These are phyloP conservation scores for Penicillium paradoxum DNA, from an alignment of 495 filamentous ascomycete species.

Conservation along the genomic window DNA sequence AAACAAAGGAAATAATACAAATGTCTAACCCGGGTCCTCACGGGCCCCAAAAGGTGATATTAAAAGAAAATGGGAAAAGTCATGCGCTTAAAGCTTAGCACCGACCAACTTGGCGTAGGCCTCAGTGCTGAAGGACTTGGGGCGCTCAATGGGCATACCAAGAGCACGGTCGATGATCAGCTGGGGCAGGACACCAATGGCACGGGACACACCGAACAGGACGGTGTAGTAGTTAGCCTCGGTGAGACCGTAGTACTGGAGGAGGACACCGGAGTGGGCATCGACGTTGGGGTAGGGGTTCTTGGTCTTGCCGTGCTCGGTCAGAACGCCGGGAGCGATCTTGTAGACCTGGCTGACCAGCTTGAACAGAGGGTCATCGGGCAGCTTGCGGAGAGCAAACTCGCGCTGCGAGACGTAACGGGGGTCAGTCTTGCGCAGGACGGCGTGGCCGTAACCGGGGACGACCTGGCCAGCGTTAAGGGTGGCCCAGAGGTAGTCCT, in stretches of 20 bases:
- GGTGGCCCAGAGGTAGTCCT: constrained; percentile 95
- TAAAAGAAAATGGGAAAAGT: constrained; percentile 9
- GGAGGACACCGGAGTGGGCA: constrained; percentile 92
- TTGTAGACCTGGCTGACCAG: constrained; percentile 99
- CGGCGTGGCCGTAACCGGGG: constrained; percentile 96
- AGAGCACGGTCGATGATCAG: constrained; percentile 99
- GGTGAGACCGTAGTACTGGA: constrained; percentile 98
- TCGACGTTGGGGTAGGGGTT: constrained; percentile 77
- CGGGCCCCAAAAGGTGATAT: constrained; percentile 6
- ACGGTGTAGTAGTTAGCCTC: constrained; percentile 99
- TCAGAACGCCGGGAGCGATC: constrained; percentile 95
- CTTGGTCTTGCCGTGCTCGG: constrained; percentile 99
- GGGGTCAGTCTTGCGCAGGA: constrained; percentile 98
- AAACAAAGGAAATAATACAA: constrained; percentile 33
- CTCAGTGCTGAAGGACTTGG: constrained; percentile 96
- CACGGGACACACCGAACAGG: constrained; percentile 96
- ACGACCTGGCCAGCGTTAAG: constrained; percentile 94
- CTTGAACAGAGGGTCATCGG: constrained; percentile 98
- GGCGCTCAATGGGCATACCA: constrained; percentile 63
- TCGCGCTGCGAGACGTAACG: constrained; percentile 96
- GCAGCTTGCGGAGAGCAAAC: constrained; percentile 88
- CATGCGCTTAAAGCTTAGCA: constrained; percentile 69
- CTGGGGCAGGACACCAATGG: constrained; percentile 96
- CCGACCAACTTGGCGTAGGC: constrained; percentile 93
- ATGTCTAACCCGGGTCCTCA: constrained; percentile 10